Percentiles rank a stretch among this genome's conserved stretches.
phyloP scores from a whole-genome alignment of 179 eudicot species.

The Gypsophila paniculata region DNA sequence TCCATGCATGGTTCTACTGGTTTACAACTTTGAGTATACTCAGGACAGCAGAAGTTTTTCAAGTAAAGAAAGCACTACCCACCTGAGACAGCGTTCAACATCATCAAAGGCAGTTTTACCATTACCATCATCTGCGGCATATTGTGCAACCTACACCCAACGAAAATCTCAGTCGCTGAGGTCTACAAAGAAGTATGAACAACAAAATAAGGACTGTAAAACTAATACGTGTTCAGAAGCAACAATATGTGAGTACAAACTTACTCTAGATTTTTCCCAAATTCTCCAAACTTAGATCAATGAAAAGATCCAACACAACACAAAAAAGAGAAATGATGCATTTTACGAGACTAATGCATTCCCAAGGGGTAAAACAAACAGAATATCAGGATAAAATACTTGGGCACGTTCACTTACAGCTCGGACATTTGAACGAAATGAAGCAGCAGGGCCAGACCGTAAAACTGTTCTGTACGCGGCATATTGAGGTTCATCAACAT shows the following conservation, averaged over 20 bases:
- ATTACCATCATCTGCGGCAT: conserved; percentile 69
- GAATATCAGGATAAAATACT: neutral
- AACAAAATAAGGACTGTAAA: neutral
- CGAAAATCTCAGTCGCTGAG: conserved; percentile 15
- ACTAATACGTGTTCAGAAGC: neutral
- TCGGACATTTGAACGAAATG: conserved; percentile 77
- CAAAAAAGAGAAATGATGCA: neutral
- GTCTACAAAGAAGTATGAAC: neutral
- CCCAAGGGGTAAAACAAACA: neutral
- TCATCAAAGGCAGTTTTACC: conserved; percentile 58
- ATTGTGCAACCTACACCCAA: conserved; percentile 75
- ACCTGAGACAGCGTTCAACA: conserved; percentile 90
- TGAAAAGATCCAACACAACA: neutral
- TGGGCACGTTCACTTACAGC: conserved; percentile 56
- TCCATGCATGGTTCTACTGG: too few relatives aligned
- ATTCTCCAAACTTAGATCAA: neutral
- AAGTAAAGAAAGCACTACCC: conserved; percentile 13
- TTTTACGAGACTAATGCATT: neutral
- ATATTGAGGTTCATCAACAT: conserved; percentile 70
- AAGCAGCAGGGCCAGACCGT: conserved; percentile 94
- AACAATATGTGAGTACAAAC: conserved; percentile 3
- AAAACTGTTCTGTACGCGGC: conserved; percentile 57
- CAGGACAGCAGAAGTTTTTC: neutral
- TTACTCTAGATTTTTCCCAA: neutral
- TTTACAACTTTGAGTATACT: neutral